Evolutionary conservation across 2,329 filamentous ascomycete species (phyloP), one percentile per base, ranked within the genome.

Genomic region (Emmonsia crescens): DNA sequence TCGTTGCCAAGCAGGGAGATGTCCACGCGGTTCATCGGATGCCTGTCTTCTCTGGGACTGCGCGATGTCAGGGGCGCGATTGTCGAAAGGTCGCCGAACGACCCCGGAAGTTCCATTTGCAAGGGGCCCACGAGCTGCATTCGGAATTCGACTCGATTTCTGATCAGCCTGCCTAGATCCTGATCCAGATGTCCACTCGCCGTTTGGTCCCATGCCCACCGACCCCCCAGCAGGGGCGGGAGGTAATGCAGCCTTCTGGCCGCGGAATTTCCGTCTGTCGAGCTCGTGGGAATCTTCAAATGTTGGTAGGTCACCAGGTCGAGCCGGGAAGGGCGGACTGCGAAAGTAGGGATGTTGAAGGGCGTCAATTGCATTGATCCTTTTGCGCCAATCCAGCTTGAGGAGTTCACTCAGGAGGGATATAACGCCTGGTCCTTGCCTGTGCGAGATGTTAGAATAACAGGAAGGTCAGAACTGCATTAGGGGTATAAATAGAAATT

Each of bases 231-330:
- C 91, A 0, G 94, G 94, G 0, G 93, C 94, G 14, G 94, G 93
- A 3, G 93, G 93, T 12, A 93, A 82, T 27, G 87, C 88, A 27
- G 88, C 88, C 70, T 90, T 90, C 69, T 94, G 88, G n/a, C 91
- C 89, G 66, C 95, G 88, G 68, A 91, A 93, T 75, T 93, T 95
- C 72, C 91, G 85, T 58, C 93, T 85, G 72, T 99, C 94, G n/a
- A 97, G 80, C 74, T 99, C 94, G 75, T 99, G 94, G 52, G 91
- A 96, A 69, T 96, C 93, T 71, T 96, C 90, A 70, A 96, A 97
- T 19, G 79, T 83, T 1, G 94, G 94, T n/a, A 99, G 83, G 58
- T 97, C 91, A 65, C 88, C 87, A 0, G 94, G 91, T 61, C 84
- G 83, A 46, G 92, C 86, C 9, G 94, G 94, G 4, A 88, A 79